phyloP scores from a whole-genome alignment of 1,284 basidiomycete species.

The Inonotus obliquus region DNA sequence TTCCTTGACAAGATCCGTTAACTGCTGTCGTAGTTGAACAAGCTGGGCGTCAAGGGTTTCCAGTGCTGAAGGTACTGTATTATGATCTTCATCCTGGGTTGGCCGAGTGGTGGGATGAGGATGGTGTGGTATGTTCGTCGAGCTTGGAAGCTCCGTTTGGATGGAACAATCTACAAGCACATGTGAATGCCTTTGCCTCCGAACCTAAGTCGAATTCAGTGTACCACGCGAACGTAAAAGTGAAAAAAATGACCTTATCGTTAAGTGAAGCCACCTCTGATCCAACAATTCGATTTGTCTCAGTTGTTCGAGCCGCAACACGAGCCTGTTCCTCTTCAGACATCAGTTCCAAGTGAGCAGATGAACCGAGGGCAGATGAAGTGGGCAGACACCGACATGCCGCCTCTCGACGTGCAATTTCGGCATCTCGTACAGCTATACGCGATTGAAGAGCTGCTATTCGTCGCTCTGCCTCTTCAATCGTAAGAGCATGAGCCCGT shows the following conservation, averaged over 20 bases:
- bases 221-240: neutral
- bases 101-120: neutral
- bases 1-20: conserved; percentile 2
- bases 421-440: conserved; percentile 50
- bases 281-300: neutral
- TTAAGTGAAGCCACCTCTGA: neutral
- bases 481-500: conserved; percentile 36
- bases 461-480: conserved; percentile 36
- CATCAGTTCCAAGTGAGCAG: neutral
- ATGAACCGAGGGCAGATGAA: neutral
- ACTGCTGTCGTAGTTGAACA: neutral
- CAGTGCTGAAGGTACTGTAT: neutral
- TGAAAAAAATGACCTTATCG: neutral
- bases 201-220: neutral
- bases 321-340: conserved; percentile 3
- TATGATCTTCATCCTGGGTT: neutral
- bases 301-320: neutral
- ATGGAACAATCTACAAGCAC: neutral
- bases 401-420: conserved; percentile 31
- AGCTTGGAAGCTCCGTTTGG: neutral
- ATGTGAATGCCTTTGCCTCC: neutral
- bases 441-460: conserved; percentile 47
- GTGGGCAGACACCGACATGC: conserved; percentile 5
- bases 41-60: conserved; percentile 7
- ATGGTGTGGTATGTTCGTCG: neutral